Evolutionary conservation across 371 early-diverging fungal genomes (phyloP), one percentile per base, ranked within the genome.

Genomic region (Blakeslea trispora): DNA sequence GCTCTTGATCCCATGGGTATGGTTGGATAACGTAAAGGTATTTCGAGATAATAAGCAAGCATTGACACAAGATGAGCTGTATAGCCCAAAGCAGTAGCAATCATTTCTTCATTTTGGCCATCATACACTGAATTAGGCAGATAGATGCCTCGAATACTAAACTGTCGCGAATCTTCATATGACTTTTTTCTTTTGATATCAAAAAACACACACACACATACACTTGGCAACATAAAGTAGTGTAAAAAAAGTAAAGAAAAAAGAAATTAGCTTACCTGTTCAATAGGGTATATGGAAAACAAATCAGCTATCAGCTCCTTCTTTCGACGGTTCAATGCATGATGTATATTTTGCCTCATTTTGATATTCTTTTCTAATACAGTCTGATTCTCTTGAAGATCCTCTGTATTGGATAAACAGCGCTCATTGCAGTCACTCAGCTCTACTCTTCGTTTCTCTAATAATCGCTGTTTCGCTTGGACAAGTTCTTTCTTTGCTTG

Each of bases 1-100:
- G 91, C 84, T 22, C 89, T 75, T 0, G 91, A 90, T 0, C 91
- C 87, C 89, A 89, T 91, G 0, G 87, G 84, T 5, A 69, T 80
- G 10, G 90, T 82, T 4, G 90, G 91, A 61, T 92, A 93, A 55
- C 91, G 72, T 28, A 92, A 55, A 0, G 91, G 90, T 15, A 91
- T 76, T 23, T 78, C 80, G 17, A 92, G 74, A 49, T 91, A 91
- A 62, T 74, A 82, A 0, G 92, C 88, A 34, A 93, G 56, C 82
- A 91, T 82, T 39, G 71, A 69, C 0, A 90, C 82, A 5, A 90
- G 68, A 62, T 93, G 92, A 35, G 83, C 75, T 0, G 86, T 79
- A 59, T 79, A 90, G 4, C 93, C 93, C 0, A 93, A 59, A 0
- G 90, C 91, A 2, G 89, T 86, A 0, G 91, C 83, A 15, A 89